Evolutionary conservation across 2,329 filamentous ascomycete genomes (phyloP), one percentile per base, ranked within the genome.

Genomic region (Talaromyces sp.): DNA sequence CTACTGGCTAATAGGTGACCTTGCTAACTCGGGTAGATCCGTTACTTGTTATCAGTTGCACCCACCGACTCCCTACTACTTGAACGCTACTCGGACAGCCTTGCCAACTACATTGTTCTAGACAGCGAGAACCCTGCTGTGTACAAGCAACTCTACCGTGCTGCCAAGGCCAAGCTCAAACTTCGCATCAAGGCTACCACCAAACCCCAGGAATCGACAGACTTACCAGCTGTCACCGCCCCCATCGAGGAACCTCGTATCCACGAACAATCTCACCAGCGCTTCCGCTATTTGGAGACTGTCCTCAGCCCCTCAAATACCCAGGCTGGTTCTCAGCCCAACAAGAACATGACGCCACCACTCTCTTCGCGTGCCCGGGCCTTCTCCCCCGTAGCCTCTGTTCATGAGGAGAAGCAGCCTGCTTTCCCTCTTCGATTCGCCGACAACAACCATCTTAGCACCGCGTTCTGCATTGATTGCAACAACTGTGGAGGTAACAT

Each of bases 101-200:
- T 91, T 63, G 88, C 82, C 46, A 80, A 85, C 63, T 97, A 89
- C 75, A 84, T 97, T 64, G 80, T 83, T 45, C 86, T 99, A 60
- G 88, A 96, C 72, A 80, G 85, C 62, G 80, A 81, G 70, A 95
- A 96, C 69, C 77, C 83, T 8, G 81, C 89, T 46, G 89, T 96
- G 68, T 99, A 96, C 81, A 97, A 97, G 80, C 94, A 97, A 72
- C 87, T 99, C 41, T 93, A 94, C 73, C 88, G 94, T 68, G 94
- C 94, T 64, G 94, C 94, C 63, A 99, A 97, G 80, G 94, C 94
- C 37, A 99, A 99, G 82, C 86, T 92, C 64, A 99, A 97, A 86
- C 86, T 99, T 66, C 92, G 94, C 75, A 84, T 99, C 60, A 89
- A 86, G 64, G 87, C 89, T 37, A 87, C 84, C 15, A 67, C 81